Base-by-base conservation (phyloP, 139 green algal genomes). In the Coccomyxa sp. region DNA sequence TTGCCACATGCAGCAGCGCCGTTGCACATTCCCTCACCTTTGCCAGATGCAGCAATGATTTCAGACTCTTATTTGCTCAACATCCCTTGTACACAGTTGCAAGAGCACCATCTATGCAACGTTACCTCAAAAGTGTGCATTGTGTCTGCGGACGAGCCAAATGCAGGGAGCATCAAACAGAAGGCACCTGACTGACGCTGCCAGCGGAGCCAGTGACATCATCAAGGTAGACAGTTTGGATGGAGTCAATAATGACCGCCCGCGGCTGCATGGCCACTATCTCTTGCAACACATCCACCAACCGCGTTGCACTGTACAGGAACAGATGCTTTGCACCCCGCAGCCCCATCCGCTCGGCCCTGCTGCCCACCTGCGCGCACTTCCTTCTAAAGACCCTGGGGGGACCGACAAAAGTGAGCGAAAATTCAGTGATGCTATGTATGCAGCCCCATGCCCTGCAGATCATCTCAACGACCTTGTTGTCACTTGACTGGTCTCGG, bases 201-300 rank as follows among this genome's bases (percentile, higher is more conserved):
- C 96, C 96, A 0, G 94, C 88, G 30, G 76, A 85, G 27, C 88
- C 89, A 14, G 83, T 87, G 12, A 96, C 88, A 38, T 93, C 90
- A 13, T 91, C 82, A 32, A 98, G 84, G 80, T 96, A 97, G 17
- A 99, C 93, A 0, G 97, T 98, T 85, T 99, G 95, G 75, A 99
- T 98, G 60, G 90, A 96, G 89, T 99, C 97, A 11, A 99, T 80
- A 13, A 99, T 87, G 11, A 98, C 84, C 11, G 92, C 95, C 12
- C 84, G 79, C 0, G 95, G 95, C 32, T 86, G 83, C 77, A 95
- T 76, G 31, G 60, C 66, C 1, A 86, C 63, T 23, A 92, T 87
- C 57, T 85, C 82, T 18, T 89, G 82, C 83, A 92, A 30, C 0
- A 94, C 87, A 31, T 87, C 68, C 21, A 91, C 87, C 77, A 92